Evolutionary conservation across 2,329 filamentous ascomycete genomes (phyloP).

Genomic region (Cryoendolithus antarcticus): DNA sequence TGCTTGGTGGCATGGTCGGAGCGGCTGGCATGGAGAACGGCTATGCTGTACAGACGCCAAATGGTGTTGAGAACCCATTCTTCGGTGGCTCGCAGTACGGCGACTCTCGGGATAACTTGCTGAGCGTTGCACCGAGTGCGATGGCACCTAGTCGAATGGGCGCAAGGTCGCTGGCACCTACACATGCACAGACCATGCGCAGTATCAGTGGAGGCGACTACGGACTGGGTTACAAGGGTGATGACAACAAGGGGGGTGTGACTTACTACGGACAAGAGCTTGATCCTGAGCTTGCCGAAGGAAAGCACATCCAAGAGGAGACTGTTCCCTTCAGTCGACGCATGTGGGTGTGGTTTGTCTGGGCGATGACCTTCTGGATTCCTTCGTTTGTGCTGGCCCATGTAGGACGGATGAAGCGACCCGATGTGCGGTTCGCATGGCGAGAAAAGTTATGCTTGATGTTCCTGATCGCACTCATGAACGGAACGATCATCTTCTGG

Average conservation of each 20-base stretch:
- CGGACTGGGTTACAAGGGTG: constrained; percentile 75
- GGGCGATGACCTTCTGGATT: constrained; percentile 86
- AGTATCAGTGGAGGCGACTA: constrained; percentile 58
- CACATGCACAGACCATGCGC: constrained; percentile 33
- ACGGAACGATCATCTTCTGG: constrained; percentile 76
- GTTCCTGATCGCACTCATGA: constrained; percentile 67
- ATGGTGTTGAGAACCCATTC: constrained; percentile 23
- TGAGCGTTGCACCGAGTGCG: constrained; percentile 39
- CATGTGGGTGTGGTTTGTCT: constrained; percentile 70
- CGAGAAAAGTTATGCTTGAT: constrained; percentile 84
- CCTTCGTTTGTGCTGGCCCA: constrained; percentile 72
- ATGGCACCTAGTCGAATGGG: constrained; percentile 31
- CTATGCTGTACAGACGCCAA: constrained; percentile 50
- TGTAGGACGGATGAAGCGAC: constrained; percentile 89
- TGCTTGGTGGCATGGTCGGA: constrained; percentile 39
- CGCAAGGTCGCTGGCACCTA: constrained; percentile 40
- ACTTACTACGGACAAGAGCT: constrained; percentile 62
- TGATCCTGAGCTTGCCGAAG: constrained; percentile 66
- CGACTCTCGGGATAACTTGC: constrained; percentile 58
- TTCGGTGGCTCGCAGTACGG: constrained; percentile 12
- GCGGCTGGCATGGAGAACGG: constrained; percentile 55
- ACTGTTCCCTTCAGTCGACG: constrained; percentile 52
- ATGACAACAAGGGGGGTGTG: constrained; percentile 58
- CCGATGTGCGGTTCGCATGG: constrained; percentile 95
- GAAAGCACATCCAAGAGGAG: constrained; percentile 63